Conservation (phyloP, 208 protist species). For the Naegleria lovaniensis region DNA sequence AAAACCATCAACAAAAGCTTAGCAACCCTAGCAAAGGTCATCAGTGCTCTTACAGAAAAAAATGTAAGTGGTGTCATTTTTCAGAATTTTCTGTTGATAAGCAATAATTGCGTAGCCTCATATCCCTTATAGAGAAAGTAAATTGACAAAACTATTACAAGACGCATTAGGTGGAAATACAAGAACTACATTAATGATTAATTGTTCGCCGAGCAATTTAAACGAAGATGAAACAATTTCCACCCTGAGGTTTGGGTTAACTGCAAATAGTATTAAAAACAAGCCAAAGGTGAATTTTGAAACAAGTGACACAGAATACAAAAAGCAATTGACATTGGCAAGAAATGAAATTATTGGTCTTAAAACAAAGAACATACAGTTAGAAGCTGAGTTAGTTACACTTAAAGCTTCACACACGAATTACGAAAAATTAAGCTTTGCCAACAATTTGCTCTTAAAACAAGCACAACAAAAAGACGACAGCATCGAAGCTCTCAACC, state of each 20-base stretch:
- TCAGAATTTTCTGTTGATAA: constrained; percentile 34
- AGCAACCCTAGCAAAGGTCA: constrained; percentile 60
- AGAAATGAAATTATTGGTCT: not conserved
- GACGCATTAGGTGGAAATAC: constrained; percentile 76
- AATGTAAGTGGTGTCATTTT: not conserved
- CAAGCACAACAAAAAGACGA: not conserved
- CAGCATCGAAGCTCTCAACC: not conserved
- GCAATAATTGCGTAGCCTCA: constrained; percentile 67
- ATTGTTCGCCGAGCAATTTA: constrained; percentile 58
- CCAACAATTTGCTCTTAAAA: not conserved
- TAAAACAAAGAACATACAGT: not conserved
- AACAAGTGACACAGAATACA: not conserved
- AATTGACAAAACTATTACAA: constrained; percentile 75
- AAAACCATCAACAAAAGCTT: constrained; percentile 56
- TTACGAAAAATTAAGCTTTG: not conserved
- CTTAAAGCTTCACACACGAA: not conserved
- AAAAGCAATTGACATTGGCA: not conserved
- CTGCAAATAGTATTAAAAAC: constrained; percentile 57
- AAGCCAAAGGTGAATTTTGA: constrained; percentile 41
- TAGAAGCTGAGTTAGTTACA: not conserved
- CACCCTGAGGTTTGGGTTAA: constrained; percentile 56
- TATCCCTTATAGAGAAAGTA: constrained; percentile 75
- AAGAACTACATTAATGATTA: constrained; percentile 65
- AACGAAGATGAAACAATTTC: constrained; percentile 76
- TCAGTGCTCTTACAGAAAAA: constrained; percentile 66